Conservation (phyloP, 768 basidiomycete genomes). For the Auricularia auricula-judae region DNA sequence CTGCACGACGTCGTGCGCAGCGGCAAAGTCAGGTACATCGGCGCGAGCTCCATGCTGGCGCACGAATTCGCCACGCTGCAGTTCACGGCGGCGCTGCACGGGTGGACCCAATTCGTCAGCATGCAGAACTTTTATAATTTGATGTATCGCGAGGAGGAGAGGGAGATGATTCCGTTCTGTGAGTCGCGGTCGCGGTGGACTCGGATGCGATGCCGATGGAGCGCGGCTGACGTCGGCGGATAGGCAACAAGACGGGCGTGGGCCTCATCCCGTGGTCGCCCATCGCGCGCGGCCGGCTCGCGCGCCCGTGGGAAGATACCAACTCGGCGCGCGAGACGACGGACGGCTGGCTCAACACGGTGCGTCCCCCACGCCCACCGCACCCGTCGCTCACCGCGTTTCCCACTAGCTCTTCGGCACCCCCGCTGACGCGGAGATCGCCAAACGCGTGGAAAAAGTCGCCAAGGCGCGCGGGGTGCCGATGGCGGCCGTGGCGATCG, state of each 20-base stretch:
- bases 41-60: conserved; percentile 28
- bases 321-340: neutral
- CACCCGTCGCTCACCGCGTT: neutral
- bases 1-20: conserved; percentile 28
- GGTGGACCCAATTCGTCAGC: conserved; percentile 9
- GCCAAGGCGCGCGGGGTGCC: conserved; percentile 37
- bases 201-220: too few relatives aligned
- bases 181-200: neutral
- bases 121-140: conserved; percentile 14
- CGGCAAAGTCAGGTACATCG: conserved; percentile 28
- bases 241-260: conserved; percentile 7
- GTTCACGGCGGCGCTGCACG: neutral
- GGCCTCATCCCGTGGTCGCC: conserved; percentile 13
- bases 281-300: conserved; percentile 9
- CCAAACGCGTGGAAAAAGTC: conserved; percentile 36
- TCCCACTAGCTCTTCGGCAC: neutral
- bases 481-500: conserved; percentile 49
- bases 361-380: neutral
- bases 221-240: neutral
- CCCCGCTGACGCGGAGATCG: neutral
- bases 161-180: conserved; percentile 12
- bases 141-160: conserved; percentile 15
- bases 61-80: conserved; percentile 12
- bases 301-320: conserved; percentile 3
- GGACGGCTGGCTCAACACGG: neutral